These are phyloP conservation scores for Mycena leptocephala DNA, from an alignment of 768 basidiomycete species.

Conservation along the genomic window DNA sequence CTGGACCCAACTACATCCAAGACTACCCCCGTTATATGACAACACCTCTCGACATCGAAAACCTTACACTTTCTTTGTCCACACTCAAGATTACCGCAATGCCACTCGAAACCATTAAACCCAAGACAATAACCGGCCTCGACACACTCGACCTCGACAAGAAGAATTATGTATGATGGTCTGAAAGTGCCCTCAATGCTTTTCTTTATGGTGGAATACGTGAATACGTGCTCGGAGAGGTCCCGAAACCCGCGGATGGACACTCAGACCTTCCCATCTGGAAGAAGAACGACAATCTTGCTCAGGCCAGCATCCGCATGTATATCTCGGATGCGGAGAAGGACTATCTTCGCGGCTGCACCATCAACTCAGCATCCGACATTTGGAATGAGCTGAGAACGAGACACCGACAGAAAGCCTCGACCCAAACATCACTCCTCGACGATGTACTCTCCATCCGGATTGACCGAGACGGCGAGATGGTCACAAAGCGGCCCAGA, in stretches of 20 bases:
- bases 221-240: background rate
- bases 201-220: background rate
- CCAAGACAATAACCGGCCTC: background rate
- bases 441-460: slow-evolving; percentile 29
- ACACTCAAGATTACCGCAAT: background rate
- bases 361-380: background rate
- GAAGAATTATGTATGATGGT: background rate
- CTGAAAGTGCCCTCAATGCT: background rate
- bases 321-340: background rate
- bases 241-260: background rate
- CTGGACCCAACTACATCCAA: background rate
- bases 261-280: background rate
- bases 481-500: slow-evolving; percentile 6
- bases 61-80: background rate
- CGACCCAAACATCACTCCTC: slow-evolving; percentile 36
- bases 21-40: background rate
- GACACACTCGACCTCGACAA: background rate
- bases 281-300: slow-evolving; percentile 9
- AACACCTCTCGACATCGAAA: background rate
- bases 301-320: slow-evolving; percentile 3
- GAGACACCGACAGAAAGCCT: slow-evolving; percentile 36
- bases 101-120: background rate
- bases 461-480: background rate
- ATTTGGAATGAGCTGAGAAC: slow-evolving; percentile 29
- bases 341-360: background rate